These are phyloP conservation scores for Taphrina deformans DNA, from an alignment of 1,139 yeast species.

Conservation along the genomic window DNA sequence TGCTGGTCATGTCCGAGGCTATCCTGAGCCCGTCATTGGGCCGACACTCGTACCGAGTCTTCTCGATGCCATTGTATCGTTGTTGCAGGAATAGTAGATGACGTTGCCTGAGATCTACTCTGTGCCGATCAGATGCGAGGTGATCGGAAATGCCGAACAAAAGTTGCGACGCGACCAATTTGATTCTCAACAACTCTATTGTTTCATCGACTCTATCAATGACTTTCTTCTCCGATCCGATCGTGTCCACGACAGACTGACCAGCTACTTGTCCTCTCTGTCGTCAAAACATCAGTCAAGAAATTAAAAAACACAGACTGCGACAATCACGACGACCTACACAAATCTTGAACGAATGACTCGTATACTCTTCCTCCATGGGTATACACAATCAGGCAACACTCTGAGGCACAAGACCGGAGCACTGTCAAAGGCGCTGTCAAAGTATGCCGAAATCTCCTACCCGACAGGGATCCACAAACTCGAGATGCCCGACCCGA, in stretches of 20 bases:
- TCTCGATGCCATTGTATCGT: too few species aligned
- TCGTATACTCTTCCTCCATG: conserved; percentile 27
- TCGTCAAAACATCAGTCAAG: too few species aligned
- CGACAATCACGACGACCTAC: background rate
- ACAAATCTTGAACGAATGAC: background rate
- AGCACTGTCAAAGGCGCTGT: conserved; percentile 23
- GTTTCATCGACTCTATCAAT: too few species aligned
- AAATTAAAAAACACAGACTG: too few species aligned
- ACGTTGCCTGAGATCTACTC: background rate
- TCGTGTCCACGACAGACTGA: too few species aligned
- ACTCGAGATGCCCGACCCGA: conserved; percentile 27
- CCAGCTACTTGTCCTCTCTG: too few species aligned
- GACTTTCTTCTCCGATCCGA: too few species aligned
- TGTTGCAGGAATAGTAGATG: background rate
- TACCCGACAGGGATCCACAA: conserved; percentile 23
- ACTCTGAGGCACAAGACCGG: conserved; percentile 32
- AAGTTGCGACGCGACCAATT: background rate
- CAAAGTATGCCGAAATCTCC: conserved; percentile 20
- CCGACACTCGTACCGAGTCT: too few species aligned
- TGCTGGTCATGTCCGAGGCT: background rate
- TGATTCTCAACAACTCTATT: too few species aligned
- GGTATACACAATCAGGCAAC: conserved; percentile 33
- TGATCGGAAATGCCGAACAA: background rate
- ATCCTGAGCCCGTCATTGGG: too few species aligned
- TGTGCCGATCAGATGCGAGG: conserved; percentile 2